A percentile compares a stretch with the other conserved stretches of the same genome.
These are phyloP conservation scores for Cantharellus cinnabarinus DNA, from an alignment of 768 basidiomycete species.

Conservation along the genomic window DNA sequence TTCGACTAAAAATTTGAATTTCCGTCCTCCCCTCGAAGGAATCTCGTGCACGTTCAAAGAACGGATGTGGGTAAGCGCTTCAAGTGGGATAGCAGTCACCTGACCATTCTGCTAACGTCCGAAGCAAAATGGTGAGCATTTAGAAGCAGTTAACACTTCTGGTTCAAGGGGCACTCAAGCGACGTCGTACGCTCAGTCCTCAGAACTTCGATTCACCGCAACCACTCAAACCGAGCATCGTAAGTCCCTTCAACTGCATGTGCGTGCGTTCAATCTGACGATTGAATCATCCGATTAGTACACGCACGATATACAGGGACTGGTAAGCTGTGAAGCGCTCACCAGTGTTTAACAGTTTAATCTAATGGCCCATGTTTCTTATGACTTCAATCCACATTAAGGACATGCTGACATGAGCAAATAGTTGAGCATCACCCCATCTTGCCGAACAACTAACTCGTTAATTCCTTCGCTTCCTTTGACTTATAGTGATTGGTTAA, in stretches of 20 bases:
- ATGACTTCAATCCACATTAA: no score
- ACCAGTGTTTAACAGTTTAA: background rate
- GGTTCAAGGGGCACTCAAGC: no score
- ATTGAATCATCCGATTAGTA: conserved; percentile 28
- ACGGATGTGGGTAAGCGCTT: no score
- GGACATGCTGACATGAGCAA: conserved; percentile 95
- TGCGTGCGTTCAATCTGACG: conserved; percentile 1
- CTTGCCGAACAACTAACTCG: background rate
- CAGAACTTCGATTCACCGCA: conserved; percentile 85
- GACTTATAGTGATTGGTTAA: conserved; percentile 72
- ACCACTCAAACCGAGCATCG: conserved; percentile 92
- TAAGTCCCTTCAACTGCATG: conserved; percentile 23
- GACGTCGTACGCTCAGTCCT: conserved; percentile 30
- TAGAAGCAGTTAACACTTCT: no score
- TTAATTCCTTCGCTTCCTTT: background rate
- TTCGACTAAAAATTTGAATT: no score
- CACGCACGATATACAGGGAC: conserved; percentile 94
- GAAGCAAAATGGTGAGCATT: no score
- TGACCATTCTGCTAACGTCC: no score
- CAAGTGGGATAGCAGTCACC: no score
- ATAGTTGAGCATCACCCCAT: conserved; percentile 30
- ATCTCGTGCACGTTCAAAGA: no score
- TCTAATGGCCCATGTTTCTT: conserved; percentile 2
- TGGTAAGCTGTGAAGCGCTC: conserved; percentile 28
- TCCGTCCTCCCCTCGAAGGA: no score